Percentiles rank a stretch among this genome's conserved stretches.
Evolutionary conservation across 164 flowering plant species (phyloP).

Genomic region (Vitis labrusca): DNA sequence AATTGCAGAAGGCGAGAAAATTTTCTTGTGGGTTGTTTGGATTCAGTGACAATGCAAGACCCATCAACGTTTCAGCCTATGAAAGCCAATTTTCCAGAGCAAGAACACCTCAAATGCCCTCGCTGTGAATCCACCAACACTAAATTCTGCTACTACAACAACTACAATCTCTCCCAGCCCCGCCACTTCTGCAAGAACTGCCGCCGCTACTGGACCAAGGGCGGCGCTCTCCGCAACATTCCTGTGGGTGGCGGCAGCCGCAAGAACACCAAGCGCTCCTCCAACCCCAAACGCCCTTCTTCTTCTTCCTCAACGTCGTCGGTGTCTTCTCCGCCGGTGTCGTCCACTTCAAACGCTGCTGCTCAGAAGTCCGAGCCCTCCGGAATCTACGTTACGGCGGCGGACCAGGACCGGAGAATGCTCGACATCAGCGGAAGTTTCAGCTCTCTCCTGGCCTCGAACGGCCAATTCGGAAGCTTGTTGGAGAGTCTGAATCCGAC

Average conservation of each 20-base stretch:
- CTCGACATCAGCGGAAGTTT: constrained; percentile 35
- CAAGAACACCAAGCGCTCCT: constrained; percentile 41
- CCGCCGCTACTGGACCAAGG: constrained; percentile 60
- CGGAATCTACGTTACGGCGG: constrained; percentile 6
- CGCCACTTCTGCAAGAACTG: constrained; percentile 69
- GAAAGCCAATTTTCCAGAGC: constrained; percentile 64
- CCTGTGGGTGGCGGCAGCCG: constrained; percentile 79
- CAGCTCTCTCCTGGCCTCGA: constrained; percentile 33
- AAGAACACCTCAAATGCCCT: constrained; percentile 75
- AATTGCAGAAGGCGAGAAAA: too few species aligned
- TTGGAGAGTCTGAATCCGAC: constrained; percentile 37
- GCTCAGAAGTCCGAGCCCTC: constrained; percentile 11
- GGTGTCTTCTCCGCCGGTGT: neutral
- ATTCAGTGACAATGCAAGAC: constrained; percentile 46
- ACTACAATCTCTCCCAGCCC: constrained; percentile 67
- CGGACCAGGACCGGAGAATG: constrained; percentile 38
- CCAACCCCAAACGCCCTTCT: constrained; percentile 21
- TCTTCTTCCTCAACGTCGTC: constrained; percentile 14
- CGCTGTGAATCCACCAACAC: constrained; percentile 81
- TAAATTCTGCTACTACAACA: constrained; percentile 76
- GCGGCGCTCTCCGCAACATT: constrained; percentile 69
- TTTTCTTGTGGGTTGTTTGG: too few species aligned
- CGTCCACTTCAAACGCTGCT: neutral
- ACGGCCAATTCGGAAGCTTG: constrained; percentile 29
- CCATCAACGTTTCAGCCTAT: constrained; percentile 42